phyloP scores from a whole-genome alignment of 106 monocot species.

The Dendrobium catenatum region DNA sequence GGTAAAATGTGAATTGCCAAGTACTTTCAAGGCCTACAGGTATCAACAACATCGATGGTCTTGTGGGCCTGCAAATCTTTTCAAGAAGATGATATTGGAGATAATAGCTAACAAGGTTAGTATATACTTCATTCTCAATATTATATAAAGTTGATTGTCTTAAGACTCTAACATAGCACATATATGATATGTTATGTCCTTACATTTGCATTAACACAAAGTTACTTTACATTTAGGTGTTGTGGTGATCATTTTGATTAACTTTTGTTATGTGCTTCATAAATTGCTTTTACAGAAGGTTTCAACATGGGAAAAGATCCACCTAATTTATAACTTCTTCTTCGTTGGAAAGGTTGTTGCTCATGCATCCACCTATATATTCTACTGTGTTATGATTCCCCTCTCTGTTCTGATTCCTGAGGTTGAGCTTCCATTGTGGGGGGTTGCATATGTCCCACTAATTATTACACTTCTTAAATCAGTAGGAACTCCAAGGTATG shows the following conservation, averaged over 20 bases:
- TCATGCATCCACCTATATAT: slow-evolving; percentile 37
- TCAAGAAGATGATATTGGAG: slow-evolving; percentile 38
- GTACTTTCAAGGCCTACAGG: slow-evolving; percentile 40
- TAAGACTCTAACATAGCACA: background rate
- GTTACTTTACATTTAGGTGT: too few relatives aligned
- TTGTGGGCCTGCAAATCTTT: slow-evolving; percentile 40
- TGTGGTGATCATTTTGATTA: too few relatives aligned
- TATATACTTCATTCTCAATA: background rate
- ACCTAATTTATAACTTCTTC: slow-evolving; percentile 51
- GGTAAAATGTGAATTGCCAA: slow-evolving; percentile 39
- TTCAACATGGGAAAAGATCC: slow-evolving; percentile 29
- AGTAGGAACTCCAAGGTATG: slow-evolving; percentile 48
- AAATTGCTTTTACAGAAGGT: slow-evolving; percentile 40
- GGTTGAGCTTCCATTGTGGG: slow-evolving; percentile 47
- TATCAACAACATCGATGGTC: slow-evolving; percentile 51
- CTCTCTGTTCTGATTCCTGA: slow-evolving; percentile 29
- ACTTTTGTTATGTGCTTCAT: too few relatives aligned
- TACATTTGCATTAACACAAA: too few relatives aligned
- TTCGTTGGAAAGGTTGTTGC: slow-evolving; percentile 44
- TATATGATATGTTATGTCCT: too few relatives aligned
- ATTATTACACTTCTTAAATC: slow-evolving; percentile 37
- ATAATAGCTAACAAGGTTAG: slow-evolving; percentile 38
- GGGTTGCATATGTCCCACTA: slow-evolving; percentile 29
- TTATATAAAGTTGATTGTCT: background rate
- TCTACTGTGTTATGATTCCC: slow-evolving; percentile 41